phyloP scores from a whole-genome alignment of 1,139 yeast genomes.

The Saccharomyces hybrid region DNA sequence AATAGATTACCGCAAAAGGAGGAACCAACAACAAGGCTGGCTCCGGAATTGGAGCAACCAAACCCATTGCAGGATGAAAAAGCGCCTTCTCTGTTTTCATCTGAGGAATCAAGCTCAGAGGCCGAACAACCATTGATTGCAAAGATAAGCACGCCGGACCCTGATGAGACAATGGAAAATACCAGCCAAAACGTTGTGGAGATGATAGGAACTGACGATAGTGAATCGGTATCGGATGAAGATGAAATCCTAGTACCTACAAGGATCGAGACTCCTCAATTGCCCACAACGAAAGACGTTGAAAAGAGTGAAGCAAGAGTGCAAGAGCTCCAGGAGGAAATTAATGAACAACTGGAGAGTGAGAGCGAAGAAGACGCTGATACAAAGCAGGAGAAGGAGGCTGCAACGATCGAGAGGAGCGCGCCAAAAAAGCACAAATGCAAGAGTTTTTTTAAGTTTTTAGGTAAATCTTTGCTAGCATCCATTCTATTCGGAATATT shows the following conservation, averaged over 20 bases:
- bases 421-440: not conserved
- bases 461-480: slow-evolving; percentile 11
- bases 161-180: not conserved
- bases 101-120: not conserved
- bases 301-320: not conserved
- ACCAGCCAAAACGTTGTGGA: not conserved
- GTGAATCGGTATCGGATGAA: slow-evolving; percentile 1
- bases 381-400: not conserved
- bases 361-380: not conserved
- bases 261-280: slow-evolving; percentile 13
- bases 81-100: not conserved
- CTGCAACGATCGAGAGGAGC: not conserved
- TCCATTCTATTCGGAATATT: slow-evolving; percentile 11
- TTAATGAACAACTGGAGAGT: not conserved
- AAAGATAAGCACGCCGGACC: not conserved
- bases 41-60: not conserved
- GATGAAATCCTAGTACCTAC: slow-evolving; percentile 6
- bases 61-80: not conserved
- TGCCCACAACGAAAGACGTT: slow-evolving; percentile 17
- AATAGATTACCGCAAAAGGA: not conserved
- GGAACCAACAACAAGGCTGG: not conserved
- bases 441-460: slow-evolving; percentile 2
- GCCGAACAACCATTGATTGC: not conserved
- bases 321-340: not conserved
- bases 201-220: not conserved